phyloP scores from a whole-genome alignment of 768 basidiomycete genomes.

The Boletus eberwhitei region DNA sequence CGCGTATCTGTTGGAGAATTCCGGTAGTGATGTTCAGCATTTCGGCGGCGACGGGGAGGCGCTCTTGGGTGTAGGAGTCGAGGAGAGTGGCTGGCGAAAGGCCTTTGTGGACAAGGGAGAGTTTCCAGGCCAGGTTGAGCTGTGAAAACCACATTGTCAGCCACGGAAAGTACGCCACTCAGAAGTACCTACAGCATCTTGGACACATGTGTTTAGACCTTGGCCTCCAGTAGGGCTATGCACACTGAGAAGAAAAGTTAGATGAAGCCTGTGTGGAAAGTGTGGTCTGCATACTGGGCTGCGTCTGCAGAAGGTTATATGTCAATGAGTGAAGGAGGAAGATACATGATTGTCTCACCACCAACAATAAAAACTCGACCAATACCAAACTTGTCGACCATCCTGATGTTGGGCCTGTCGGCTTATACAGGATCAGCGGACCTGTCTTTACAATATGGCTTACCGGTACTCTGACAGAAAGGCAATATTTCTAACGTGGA shows the following conservation, averaged over 20 bases:
- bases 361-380: conserved; percentile 49
- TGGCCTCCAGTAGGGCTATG: conserved; percentile 27
- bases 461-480: conserved; percentile 31
- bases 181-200: conserved; percentile 35
- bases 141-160: conserved; percentile 10
- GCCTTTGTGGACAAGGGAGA: conserved; percentile 40
- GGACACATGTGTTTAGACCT: conserved; percentile 37
- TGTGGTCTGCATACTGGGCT: conserved; percentile 33
- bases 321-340: neutral
- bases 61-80: conserved; percentile 41
- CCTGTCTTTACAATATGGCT: conserved; percentile 2
- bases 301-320: conserved; percentile 35
- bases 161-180: neutral
- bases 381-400: conserved; percentile 40
- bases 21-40: conserved; percentile 42
- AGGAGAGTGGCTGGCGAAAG: conserved; percentile 36
- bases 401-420: conserved; percentile 45
- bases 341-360: conserved; percentile 24
- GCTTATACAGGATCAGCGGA: conserved; percentile 3
- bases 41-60: conserved; percentile 43
- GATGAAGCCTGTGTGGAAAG: no score
- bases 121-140: conserved; percentile 46
- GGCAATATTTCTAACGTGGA: conserved; percentile 30
- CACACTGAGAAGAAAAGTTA: conserved; percentile 10
- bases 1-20: conserved; percentile 8